Percentiles rank a stretch among this genome's conserved stretches.
These are phyloP conservation scores for Rhodomyrtus psidioides DNA, from an alignment of 441 rosid genomes.

Conservation along the genomic window DNA sequence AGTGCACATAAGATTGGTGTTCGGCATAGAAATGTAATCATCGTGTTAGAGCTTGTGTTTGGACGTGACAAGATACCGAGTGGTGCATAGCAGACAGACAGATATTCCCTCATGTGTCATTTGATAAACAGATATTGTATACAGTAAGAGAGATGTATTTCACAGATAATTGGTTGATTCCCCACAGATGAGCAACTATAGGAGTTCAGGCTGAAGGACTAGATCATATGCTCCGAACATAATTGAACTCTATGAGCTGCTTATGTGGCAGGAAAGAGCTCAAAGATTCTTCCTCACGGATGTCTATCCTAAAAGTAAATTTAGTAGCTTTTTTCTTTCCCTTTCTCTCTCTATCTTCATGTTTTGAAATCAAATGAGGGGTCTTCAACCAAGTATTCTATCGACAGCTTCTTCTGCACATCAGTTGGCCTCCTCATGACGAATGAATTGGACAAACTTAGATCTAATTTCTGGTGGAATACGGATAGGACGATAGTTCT, in stretches of 20 bases:
- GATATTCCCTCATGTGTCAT: background rate
- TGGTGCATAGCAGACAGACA: background rate
- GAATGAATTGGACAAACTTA: conserved; percentile 43
- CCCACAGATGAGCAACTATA: background rate
- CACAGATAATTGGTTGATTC: background rate
- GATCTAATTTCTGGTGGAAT: conserved; percentile 64
- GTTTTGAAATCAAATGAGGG: background rate
- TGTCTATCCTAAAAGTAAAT: background rate
- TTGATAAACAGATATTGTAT: background rate
- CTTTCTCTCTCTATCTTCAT: background rate
- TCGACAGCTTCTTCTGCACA: background rate
- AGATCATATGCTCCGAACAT: background rate
- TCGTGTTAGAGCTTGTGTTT: background rate
- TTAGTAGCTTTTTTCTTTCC: background rate
- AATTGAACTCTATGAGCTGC: background rate
- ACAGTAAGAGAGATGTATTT: background rate
- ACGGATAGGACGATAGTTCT: conserved; percentile 65
- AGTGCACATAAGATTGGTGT: background rate
- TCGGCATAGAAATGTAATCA: background rate
- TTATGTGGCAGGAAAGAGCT: background rate
- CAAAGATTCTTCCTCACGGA: background rate
- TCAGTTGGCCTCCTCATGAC: conserved; percentile 26
- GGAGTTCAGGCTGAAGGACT: background rate
- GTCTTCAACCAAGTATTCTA: background rate
- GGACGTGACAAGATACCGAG: background rate